phyloP scores from a whole-genome alignment of 805 yeast genomes.

The Candida awuae region DNA sequence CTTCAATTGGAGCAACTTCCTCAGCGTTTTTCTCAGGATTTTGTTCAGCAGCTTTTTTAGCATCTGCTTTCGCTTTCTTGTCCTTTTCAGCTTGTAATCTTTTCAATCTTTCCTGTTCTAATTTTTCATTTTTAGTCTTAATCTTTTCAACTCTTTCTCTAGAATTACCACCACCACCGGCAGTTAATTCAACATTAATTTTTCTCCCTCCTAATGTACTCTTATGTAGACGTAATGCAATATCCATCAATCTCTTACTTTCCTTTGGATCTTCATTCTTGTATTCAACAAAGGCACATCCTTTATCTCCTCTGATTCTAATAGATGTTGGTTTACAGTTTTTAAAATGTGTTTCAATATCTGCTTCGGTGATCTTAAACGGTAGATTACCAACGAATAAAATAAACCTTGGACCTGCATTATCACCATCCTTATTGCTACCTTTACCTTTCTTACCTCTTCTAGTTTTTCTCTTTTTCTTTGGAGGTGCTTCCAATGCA shows the following conservation, averaged over 20 bases:
- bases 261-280: constrained; percentile 36
- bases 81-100: constrained; percentile 42
- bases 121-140: constrained; percentile 66
- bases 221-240: constrained; percentile 80
- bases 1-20: constrained; percentile 17
- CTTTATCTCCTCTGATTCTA: constrained; percentile 76
- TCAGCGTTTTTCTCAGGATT: constrained; percentile 1
- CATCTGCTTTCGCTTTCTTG: constrained; percentile 30
- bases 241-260: constrained; percentile 73
- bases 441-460: constrained; percentile 70
- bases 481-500: constrained; percentile 28
- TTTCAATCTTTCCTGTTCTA: constrained; percentile 60
- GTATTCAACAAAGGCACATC: constrained; percentile 89
- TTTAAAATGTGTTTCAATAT: constrained; percentile 64
- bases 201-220: constrained; percentile 58
- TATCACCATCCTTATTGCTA: constrained; percentile 19
- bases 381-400: constrained; percentile 90
- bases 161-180: constrained; percentile 96
- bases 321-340: constrained; percentile 64
- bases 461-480: constrained; percentile 67
- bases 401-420: constrained; percentile 58
- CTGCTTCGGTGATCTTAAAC: constrained; percentile 53
- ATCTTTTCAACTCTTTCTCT: constrained; percentile 59
- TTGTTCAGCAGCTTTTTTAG: constrained; percentile 12
- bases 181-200: constrained; percentile 93